Conservation (phyloP, 495 filamentous ascomycete genomes). For the Trichoderma erinaceum region DNA sequence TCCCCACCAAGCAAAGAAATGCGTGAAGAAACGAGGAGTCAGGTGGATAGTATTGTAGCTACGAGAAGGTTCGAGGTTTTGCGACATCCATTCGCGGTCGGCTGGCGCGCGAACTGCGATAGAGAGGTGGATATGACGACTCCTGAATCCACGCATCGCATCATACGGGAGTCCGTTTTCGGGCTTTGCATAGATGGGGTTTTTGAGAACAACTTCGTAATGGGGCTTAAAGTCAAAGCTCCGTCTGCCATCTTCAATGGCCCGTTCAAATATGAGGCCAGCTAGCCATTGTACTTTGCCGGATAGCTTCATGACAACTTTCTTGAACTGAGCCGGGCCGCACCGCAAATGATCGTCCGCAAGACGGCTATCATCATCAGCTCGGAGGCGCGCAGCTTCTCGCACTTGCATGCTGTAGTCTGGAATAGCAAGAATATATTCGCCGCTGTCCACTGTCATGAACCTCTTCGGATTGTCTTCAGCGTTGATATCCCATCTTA, state of each 20-base stretch:
- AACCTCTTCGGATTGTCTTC: conserved; percentile 83
- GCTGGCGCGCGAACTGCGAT: conserved; percentile 79
- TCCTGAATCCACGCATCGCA: conserved; percentile 88
- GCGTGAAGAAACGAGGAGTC: conserved; percentile 90
- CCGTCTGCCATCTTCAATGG: conserved; percentile 55
- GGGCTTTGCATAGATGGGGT: conserved; percentile 63
- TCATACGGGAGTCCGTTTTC: conserved; percentile 60
- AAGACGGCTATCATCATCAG: conserved; percentile 52
- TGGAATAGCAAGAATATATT: conserved; percentile 88
- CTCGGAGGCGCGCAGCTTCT: conserved; percentile 51
- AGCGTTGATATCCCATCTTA: conserved; percentile 74
- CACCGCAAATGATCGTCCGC: conserved; percentile 63
- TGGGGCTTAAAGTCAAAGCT: conserved; percentile 87
- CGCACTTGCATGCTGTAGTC: conserved; percentile 87
- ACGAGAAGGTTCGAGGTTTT: conserved; percentile 62
- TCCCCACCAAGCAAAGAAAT: conserved; percentile 98
- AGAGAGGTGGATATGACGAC: conserved; percentile 91
- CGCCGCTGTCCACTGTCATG: conserved; percentile 91
- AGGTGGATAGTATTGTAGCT: conserved; percentile 96
- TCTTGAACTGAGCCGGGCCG: conserved; percentile 73
- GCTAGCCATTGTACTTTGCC: conserved; percentile 88
- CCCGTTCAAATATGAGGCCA: conserved; percentile 86
- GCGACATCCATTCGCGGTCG: conserved; percentile 70
- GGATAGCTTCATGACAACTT: conserved; percentile 96
- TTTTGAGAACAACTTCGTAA: conserved; percentile 81